A percentile compares a stretch with the other conserved stretches of the same genome.
Conservation (phyloP, 1,139 yeast species). For the Sugiyamaella novakii region DNA sequence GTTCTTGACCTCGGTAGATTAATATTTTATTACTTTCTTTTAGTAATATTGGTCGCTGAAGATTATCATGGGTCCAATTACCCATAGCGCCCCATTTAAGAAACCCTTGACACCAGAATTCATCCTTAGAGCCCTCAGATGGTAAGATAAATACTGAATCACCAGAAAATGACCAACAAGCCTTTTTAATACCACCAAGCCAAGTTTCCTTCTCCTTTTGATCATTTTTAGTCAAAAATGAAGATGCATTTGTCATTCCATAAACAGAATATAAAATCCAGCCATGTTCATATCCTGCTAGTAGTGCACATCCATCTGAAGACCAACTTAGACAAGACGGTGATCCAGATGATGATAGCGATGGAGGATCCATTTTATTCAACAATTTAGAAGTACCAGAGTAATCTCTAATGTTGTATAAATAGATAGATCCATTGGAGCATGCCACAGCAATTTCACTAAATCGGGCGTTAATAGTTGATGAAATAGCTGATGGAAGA, state of each 20-base stretch:
- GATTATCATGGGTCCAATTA: constrained; percentile 36
- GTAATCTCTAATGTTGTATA: constrained; percentile 43
- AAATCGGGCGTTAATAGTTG: constrained; percentile 44
- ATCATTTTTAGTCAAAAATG: constrained; percentile 36
- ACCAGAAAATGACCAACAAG: constrained; percentile 41
- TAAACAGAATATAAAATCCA: constrained; percentile 46
- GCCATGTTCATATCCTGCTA: constrained; percentile 43
- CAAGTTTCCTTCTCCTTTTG: constrained; percentile 36
- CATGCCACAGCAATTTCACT: constrained; percentile 43
- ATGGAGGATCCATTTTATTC: constrained; percentile 37
- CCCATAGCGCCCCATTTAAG: constrained; percentile 41
- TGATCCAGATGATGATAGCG: constrained; percentile 36
- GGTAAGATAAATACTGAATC: constrained; percentile 37
- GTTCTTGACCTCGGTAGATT: constrained; percentile 46
- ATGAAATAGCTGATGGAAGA: constrained; percentile 32
- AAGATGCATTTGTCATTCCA: constrained; percentile 42
- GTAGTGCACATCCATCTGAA: constrained; percentile 42
- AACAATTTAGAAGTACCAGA: constrained; percentile 38
- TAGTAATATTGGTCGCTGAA: constrained; percentile 42
- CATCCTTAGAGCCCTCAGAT: constrained; percentile 19
- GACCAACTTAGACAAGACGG: constrained; percentile 40
- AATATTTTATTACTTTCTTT: constrained; percentile 41
- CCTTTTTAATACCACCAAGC: constrained; percentile 40
- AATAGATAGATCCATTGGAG: constrained; percentile 36
- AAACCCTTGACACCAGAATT: constrained; percentile 36